Conservation (phyloP, 306 rosid genomes). For the Boehmeria nivea region DNA sequence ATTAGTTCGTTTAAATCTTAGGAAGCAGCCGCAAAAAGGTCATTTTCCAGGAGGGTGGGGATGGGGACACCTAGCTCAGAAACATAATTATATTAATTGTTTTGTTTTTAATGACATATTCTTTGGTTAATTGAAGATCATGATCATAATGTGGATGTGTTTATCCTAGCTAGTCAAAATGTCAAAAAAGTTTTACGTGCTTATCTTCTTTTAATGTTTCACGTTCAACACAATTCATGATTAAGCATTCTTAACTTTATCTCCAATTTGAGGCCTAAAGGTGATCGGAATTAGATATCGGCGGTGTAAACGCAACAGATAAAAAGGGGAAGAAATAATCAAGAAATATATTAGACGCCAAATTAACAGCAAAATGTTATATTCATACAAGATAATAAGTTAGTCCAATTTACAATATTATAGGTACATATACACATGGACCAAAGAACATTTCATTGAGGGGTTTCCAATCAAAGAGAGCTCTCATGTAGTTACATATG, state of each 20-base stretch:
- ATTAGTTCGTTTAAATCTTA: slow-evolving; percentile 24
- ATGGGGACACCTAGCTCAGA: slow-evolving; percentile 26
- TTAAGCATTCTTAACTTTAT: background rate
- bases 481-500: no score
- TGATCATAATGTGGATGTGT: no score
- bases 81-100: slow-evolving; percentile 18
- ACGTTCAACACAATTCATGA: slow-evolving; percentile 12
- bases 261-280: background rate
- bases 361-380: background rate
- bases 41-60: slow-evolving; percentile 10
- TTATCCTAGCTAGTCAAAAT: background rate
- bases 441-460: no score
- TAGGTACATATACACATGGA: no score
- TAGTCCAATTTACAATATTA: no score
- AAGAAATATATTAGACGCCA: no score
- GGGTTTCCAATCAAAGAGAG: no score
- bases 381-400: no score
- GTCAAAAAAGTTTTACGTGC: background rate
- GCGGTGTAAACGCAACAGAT: background rate
- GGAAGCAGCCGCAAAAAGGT: slow-evolving; percentile 22
- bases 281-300: background rate
- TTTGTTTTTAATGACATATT: background rate
- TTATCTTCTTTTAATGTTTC: slow-evolving; percentile 9
- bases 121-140: no score
- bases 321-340: background rate